Evolutionary conservation across 2,329 filamentous ascomycete genomes (phyloP), one percentile per base, ranked within the genome.

Genomic region (Claviceps cyperi): DNA sequence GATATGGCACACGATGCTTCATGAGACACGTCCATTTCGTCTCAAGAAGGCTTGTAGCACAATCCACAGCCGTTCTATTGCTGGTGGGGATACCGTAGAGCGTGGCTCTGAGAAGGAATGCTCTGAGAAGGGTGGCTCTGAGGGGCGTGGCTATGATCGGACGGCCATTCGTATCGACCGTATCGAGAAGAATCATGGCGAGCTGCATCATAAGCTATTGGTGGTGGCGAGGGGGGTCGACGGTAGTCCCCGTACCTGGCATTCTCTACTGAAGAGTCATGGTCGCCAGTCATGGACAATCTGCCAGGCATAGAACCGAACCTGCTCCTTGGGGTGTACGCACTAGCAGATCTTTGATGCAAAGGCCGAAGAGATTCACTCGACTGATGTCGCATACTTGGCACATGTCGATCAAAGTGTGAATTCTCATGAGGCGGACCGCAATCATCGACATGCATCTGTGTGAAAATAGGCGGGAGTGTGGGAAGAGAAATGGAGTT

Each of bases 271-370:
- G 52, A 11, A 32, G 28, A 48, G 2, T 40, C 43, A 17, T 51
- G 49, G 22, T 48, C 51, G 13, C 57, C 55, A 5, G 55, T 57
- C 40, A 55, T 58, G n/a, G 53, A 53, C 11, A 56, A 53, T 2
- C 58, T 54, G n/a, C 52, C 43, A 8, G 47, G 46, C 2, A 52
- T 44, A 4, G 48, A 47, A 15, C 41, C 40, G 37, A 49, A 40
- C 14, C 54, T 55, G 28, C 45, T 55, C 17, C 50, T 48, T 6
- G 53, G 52, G 2, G 53, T 53, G 40, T 53, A 58, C 4, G 56
- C 56, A 37, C 58, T 60, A 19, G 55, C 52, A 22, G 57, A 59
- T 19, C 57, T 53, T 48, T 58, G 55, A 45, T 60, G 59, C 43
- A 51, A 51, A 19, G 52, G 54, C n/a, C 56, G 57, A 17, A 37